phyloP scores from a whole-genome alignment of 1,284 basidiomycete genomes.

The Puccinia horiana region DNA sequence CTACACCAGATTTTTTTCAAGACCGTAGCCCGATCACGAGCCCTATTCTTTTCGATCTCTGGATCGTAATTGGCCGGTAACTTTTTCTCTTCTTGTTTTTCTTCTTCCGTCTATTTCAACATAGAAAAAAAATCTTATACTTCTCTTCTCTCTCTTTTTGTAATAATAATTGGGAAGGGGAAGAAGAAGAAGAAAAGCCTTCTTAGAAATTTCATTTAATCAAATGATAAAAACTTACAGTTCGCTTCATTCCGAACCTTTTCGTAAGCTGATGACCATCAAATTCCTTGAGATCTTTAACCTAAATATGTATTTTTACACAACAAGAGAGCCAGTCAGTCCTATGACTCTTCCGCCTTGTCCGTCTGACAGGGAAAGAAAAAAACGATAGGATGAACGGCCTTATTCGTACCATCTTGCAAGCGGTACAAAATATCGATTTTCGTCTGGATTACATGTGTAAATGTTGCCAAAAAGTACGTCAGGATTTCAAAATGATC shows the following conservation, averaged over 20 bases:
- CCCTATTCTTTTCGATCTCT: not conserved
- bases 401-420: constrained; percentile 50
- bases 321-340: no score
- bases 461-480: no score
- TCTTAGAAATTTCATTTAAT: no score
- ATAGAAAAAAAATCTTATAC: not conserved
- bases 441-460: no score
- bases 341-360: not conserved
- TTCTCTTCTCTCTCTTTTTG: no score
- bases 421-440: constrained; percentile 4
- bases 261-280: constrained; percentile 21
- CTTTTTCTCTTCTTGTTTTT: not conserved
- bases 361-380: constrained; percentile 64
- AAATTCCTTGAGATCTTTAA: constrained; percentile 12
- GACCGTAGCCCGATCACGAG: not conserved
- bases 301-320: not conserved
- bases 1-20: constrained; percentile 8
- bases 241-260: constrained; percentile 8
- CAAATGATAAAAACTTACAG: not conserved
- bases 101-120: not conserved
- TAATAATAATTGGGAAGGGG: no score
- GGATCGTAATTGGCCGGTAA: not conserved
- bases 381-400: constrained; percentile 70
- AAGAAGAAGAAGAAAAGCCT: no score
- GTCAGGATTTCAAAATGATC: no score